Conservation (phyloP, 179 eudicot genomes). For the Spinacia oleracea region DNA sequence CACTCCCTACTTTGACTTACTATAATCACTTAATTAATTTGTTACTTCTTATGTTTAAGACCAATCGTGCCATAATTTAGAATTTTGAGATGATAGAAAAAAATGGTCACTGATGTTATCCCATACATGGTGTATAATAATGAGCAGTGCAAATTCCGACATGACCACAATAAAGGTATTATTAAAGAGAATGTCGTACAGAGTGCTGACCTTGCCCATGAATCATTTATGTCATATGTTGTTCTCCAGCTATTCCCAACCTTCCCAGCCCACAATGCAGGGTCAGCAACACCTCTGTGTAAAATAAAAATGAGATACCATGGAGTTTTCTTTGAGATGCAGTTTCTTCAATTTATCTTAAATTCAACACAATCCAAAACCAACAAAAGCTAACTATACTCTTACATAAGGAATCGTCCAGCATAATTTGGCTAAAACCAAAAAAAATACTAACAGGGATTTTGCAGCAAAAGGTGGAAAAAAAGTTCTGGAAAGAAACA, state of each 20-base stretch:
- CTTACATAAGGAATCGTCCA: too few relatives aligned
- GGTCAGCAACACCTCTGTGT: constrained; percentile 90
- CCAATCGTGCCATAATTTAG: neutral
- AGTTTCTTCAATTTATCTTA: neutral
- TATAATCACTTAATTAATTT: too few relatives aligned
- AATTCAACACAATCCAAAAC: neutral
- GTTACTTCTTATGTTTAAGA: too few relatives aligned
- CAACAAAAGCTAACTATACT: too few relatives aligned
- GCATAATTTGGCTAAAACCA: too few relatives aligned
- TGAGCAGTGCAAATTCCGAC: constrained; percentile 7
- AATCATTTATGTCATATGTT: constrained; percentile 82
- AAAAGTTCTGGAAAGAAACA: too few relatives aligned
- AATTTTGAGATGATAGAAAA: neutral
- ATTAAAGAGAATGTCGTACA: constrained; percentile 7
- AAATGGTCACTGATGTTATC: neutral
- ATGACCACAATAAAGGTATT: neutral
- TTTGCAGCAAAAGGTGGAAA: too few relatives aligned
- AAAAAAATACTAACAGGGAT: too few relatives aligned
- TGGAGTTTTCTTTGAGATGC: neutral
- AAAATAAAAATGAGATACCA: constrained; percentile 23
- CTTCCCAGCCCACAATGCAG: constrained; percentile 83
- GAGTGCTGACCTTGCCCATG: constrained; percentile 82
- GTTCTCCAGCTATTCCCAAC: constrained; percentile 98
- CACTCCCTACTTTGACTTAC: too few relatives aligned
- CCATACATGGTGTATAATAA: neutral